A percentile compares a stretch with the other conserved stretches of the same genome.
Conservation (phyloP, 1,284 basidiomycete genomes). For the Naganishia sp. region DNA sequence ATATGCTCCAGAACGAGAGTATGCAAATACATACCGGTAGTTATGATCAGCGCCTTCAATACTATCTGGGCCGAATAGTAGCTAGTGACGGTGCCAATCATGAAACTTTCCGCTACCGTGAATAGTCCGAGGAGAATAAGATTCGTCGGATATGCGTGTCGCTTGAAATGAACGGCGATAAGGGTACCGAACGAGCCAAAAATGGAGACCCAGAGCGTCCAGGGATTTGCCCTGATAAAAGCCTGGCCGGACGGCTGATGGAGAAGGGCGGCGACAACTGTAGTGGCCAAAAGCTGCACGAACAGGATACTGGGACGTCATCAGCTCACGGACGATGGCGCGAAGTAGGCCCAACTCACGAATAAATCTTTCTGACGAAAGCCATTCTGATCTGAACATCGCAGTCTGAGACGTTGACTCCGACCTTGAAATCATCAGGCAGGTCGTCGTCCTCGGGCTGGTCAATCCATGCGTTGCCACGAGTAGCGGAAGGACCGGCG, state of each 20-base stretch:
- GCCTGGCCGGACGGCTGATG: slow-evolving; percentile 40
- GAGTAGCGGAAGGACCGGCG: slow-evolving; percentile 7
- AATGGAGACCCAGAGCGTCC: slow-evolving; percentile 51
- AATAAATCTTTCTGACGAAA: slow-evolving; percentile 49
- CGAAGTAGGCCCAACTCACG: slow-evolving; percentile 18
- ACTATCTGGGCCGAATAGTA: slow-evolving; percentile 53
- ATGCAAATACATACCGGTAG: slow-evolving; percentile 51
- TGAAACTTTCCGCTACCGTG: slow-evolving; percentile 56
- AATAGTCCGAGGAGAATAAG: slow-evolving; percentile 57
- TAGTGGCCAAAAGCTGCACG: slow-evolving; percentile 47
- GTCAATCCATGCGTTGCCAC: slow-evolving; percentile 46
- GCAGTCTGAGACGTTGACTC: slow-evolving; percentile 52
- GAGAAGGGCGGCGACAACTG: slow-evolving; percentile 41
- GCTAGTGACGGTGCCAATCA: slow-evolving; percentile 55
- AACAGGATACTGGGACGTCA: slow-evolving; percentile 47
- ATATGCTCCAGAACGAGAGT: no score
- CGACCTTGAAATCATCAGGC: slow-evolving; percentile 53
- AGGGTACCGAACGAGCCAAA: slow-evolving; percentile 50
- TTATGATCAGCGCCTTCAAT: slow-evolving; percentile 59
- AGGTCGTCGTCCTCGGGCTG: slow-evolving; percentile 46
- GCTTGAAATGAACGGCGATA: slow-evolving; percentile 51
- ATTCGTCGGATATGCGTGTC: slow-evolving; percentile 55
- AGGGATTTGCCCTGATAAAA: slow-evolving; percentile 48
- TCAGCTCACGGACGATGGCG: background rate
- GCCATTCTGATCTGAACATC: slow-evolving; percentile 51